Base-by-base conservation (phyloP, 805 yeast genomes). In the Gaillardinia entomophila region DNA sequence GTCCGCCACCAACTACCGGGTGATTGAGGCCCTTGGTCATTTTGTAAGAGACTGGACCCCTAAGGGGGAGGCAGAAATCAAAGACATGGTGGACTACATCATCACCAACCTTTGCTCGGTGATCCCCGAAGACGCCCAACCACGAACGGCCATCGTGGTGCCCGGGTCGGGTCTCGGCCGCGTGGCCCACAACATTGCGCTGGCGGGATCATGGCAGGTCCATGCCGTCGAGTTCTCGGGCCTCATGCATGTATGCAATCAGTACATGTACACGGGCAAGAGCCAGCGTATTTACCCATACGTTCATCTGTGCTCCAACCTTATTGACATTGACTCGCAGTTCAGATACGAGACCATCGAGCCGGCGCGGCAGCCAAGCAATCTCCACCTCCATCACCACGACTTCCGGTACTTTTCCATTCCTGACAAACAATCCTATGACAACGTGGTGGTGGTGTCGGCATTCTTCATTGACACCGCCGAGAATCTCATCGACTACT, bases 141-240 rank as follows among this genome's bases (percentile, higher is more conserved):
- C 36, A 0, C 57, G 60, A 4, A 73, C 84, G 0, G 56, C 74
- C 10, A 68, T 86, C 0, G 57, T 89, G 3, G 73, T 85, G 1
- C 97, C 97, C 0, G 97, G 97, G 0, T 75, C 92, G 2, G 97
- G 97, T 0, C 62, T 83, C 16, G 96, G 96, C 0, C 63, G 87
- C 42, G 60, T 87, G 0, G 79, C 95, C 2, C 79, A 78, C 49
- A 85, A 79, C 37, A 38, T 86, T 16, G 63, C 77, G 2, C 8
- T 12, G 3, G 13, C 47, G 35, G 47, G 41, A 2, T n/a, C 20
- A 55, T 71, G 0, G 31, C 38, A 64, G 3, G 88, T 86, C 0
- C 81, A 79, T 38, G 79, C 94, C 0, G 71, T 86, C 20, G 97
- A 89, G 50, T 75, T 69, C 48, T 82, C 90, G 3, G 72, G 82